Percentiles rank a stretch among this genome's conserved stretches.
Evolutionary conservation across 345 rosid species (phyloP).

Genomic region (Rhizophora apiculata): DNA sequence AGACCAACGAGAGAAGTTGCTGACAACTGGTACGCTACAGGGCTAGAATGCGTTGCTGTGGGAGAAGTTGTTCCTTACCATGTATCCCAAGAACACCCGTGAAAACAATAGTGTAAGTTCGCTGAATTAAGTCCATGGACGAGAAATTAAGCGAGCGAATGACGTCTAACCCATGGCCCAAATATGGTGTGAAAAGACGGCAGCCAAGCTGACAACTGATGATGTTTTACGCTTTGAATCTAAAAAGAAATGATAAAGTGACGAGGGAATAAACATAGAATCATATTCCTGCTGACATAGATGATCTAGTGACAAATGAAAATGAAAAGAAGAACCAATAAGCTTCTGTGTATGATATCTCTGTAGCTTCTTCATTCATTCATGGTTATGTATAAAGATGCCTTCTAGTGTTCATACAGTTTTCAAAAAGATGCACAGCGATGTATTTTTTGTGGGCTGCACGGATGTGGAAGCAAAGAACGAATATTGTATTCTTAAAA

Average conservation of each 20-base stretch:
- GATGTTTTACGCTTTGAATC: conserved; percentile 3
- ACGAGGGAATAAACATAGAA: not conserved
- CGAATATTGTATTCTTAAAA: no score
- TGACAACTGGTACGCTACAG: no score
- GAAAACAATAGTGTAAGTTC: no score
- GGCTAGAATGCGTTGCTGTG: no score
- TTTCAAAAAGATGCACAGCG: no score
- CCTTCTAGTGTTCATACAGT: no score
- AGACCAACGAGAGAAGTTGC: no score
- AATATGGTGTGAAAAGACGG: not conserved
- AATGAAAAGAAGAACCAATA: not conserved
- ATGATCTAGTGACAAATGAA: not conserved
- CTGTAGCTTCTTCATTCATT: not conserved
- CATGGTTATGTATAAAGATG: no score
- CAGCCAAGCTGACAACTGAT: not conserved
- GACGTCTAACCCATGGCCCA: not conserved
- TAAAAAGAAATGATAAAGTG: conserved; percentile 1
- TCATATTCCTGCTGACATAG: not conserved
- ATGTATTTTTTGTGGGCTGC: no score
- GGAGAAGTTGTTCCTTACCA: no score
- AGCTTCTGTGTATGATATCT: not conserved
- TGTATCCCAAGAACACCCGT: no score
- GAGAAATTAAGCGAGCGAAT: not conserved
- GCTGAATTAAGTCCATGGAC: not conserved
- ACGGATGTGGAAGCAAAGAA: no score